Base-by-base conservation (phyloP, 345 rosid genomes). In the Rubroshorea leprosula region DNA sequence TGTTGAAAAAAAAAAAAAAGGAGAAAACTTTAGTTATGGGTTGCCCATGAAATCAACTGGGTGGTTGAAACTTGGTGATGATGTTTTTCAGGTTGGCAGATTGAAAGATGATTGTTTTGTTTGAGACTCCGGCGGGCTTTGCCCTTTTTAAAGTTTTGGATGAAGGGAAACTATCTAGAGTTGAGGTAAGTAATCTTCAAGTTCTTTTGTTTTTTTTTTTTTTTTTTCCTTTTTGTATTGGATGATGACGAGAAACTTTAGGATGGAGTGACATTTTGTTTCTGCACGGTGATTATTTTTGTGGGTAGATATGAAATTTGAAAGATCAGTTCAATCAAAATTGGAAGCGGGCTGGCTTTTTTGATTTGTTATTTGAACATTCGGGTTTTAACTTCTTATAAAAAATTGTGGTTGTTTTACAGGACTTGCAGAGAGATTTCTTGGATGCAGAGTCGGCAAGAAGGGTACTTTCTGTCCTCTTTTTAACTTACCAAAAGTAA, bases 61-160 rank as follows among this genome's bases (percentile, higher is more conserved):
- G 41, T 44, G 2, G 2, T 16, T 44, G 47, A 44, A 44, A 44
- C n/a, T 24, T 12, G 5, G 29, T 43, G 58, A 49, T 62, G 41
- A 9, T 53, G 18, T 44, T 46, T 57, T 38, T 60, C 26, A 20
- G 2, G 24, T 8, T 44, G 52, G 31, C 52, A 43, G 23, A 15
- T 61, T 54, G 45, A 67, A 68, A 62, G 60, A 87, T 84, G 95
- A 67, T 78, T 21, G 83, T 84, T 26, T 48, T 87, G 56, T 82
- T 87, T 27, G 89, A 82, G 73, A 84, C 95, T 6, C 87, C 89
- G 0, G 95, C 85, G 43, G 91, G 95, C 35, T 82, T 78, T 49
- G 89, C 89, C 72, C 83, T 84, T 24, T 84, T 87, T 52, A 87
- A 84, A 70, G 85, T 87, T 15, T 68, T 87, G 65, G 85, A 87